A percentile compares a stretch with the other conserved stretches of the same genome.
phyloP scores from a whole-genome alignment of 2,329 filamentous ascomycete species.

The Keithomyces neogunnii region DNA sequence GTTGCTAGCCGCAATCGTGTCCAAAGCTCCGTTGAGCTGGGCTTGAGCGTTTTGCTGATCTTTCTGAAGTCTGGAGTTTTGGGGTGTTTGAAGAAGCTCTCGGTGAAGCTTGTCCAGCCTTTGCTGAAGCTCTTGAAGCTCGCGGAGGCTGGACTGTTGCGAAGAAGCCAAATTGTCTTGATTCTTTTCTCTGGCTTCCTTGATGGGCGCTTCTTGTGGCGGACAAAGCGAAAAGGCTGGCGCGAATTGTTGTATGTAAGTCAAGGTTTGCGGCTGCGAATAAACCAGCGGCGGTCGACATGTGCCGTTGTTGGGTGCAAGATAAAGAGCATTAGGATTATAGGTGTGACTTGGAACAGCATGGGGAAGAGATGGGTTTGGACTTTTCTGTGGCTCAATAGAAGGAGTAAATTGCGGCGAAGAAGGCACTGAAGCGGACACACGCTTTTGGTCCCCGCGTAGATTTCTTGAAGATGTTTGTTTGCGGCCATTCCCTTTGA shows the following conservation, averaged over 20 bases:
- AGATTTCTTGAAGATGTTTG: background rate
- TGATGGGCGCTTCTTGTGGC: background rate
- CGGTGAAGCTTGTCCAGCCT: conserved; percentile 17
- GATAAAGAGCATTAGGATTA: background rate
- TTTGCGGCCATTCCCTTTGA: background rate
- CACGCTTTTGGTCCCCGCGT: background rate
- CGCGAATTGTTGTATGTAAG: background rate
- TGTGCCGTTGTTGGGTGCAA: background rate
- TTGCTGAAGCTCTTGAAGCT: conserved; percentile 19
- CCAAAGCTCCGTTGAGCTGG: conserved; percentile 20
- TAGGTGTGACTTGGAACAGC: background rate
- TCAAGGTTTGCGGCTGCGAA: background rate
- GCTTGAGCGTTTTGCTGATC: conserved; percentile 19
- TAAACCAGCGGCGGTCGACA: background rate
- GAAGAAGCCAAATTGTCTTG: background rate
- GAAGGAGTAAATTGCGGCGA: background rate
- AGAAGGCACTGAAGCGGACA: background rate
- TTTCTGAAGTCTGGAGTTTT: conserved; percentile 13
- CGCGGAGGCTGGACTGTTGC: background rate
- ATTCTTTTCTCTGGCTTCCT: background rate
- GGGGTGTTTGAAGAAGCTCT: conserved; percentile 15
- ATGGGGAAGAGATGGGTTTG: background rate
- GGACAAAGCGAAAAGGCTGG: background rate
- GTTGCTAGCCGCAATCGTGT: conserved; percentile 7
- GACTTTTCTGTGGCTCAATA: background rate